Evolutionary conservation across 176 grass and related monocot species (phyloP).

Genomic region (Musa acuminata): DNA sequence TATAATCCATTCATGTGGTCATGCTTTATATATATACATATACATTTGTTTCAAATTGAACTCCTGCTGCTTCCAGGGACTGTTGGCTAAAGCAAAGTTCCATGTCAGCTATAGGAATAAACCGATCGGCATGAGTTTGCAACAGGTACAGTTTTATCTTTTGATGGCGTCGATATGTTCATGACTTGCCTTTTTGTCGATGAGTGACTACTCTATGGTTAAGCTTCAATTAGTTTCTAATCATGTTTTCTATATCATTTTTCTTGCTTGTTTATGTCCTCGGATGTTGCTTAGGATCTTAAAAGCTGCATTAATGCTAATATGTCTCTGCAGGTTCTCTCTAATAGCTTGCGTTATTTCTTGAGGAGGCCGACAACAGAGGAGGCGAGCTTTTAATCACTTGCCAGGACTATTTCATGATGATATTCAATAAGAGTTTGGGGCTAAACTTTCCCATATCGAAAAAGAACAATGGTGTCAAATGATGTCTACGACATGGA

Average conservation of each 20-base stretch:
- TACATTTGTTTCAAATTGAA: conserved; percentile 22
- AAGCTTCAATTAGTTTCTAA: neutral
- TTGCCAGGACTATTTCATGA: neutral
- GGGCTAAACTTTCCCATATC: neutral
- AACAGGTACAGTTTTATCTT: conserved; percentile 42
- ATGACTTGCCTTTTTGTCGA: neutral
- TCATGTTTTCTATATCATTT: neutral
- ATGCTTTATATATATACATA: neutral
- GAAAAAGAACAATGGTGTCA: neutral
- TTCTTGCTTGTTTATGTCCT: neutral
- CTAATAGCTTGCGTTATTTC: conserved; percentile 90
- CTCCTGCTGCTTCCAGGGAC: conserved; percentile 41
- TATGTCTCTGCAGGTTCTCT: conserved; percentile 55
- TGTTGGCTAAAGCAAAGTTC: conserved; percentile 94
- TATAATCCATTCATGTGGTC: conserved; percentile 6
- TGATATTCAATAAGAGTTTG: neutral
- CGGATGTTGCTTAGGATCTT: neutral
- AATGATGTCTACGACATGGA: neutral
- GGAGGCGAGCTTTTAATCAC: conserved; percentile 62
- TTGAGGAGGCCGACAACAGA: conserved; percentile 90
- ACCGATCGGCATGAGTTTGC: conserved; percentile 45
- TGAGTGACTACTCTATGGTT: neutral
- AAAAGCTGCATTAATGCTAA: neutral
- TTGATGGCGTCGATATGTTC: neutral
- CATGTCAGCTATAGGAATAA: conserved; percentile 85